A percentile compares a stretch with the other conserved stretches of the same genome.
phyloP scores from a whole-genome alignment of 2,329 filamentous ascomycete genomes.

The Penicillium sp. region DNA sequence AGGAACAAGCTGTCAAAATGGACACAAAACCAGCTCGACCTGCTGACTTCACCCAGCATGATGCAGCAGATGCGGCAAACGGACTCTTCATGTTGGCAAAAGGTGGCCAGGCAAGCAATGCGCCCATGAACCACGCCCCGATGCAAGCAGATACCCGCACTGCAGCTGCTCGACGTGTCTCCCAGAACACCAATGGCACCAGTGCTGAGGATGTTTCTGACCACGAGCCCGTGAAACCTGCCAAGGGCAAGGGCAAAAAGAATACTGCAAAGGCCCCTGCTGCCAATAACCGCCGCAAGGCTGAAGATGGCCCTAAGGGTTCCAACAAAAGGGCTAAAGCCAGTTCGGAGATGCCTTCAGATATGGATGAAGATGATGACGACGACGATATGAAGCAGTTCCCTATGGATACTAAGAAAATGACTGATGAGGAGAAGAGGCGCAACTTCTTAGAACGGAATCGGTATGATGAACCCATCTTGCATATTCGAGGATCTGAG shows the following conservation, averaged over 20 bases:
- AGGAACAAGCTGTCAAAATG: conserved; percentile 44
- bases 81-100: conserved; percentile 85
- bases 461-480: conserved; percentile 60
- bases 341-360: conserved; percentile 46
- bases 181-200: conserved; percentile 47
- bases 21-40: conserved; percentile 46
- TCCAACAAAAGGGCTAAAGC: conserved; percentile 73
- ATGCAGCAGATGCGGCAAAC: conserved; percentile 90
- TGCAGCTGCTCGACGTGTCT: conserved; percentile 40
- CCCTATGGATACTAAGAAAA: conserved; percentile 66
- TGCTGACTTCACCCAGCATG: conserved; percentile 76
- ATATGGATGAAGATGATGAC: conserved; percentile 50
- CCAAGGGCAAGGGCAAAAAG: conserved; percentile 69
- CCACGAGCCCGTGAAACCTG: conserved; percentile 64
- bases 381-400: conserved; percentile 54
- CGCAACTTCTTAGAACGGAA: conserved; percentile 98
- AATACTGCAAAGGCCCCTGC: conserved; percentile 51
- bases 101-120: conserved; percentile 56
- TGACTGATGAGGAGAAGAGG: conserved; percentile 97
- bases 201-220: conserved; percentile 69
- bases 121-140: conserved; percentile 48
- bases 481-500: neutral
- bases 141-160: conserved; percentile 47
- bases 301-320: conserved; percentile 68
- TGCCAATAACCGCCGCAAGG: conserved; percentile 72